Evolutionary conservation across 305 asterid species (phyloP), one percentile per base, ranked within the genome.

Genomic region (Plantago rigida): DNA sequence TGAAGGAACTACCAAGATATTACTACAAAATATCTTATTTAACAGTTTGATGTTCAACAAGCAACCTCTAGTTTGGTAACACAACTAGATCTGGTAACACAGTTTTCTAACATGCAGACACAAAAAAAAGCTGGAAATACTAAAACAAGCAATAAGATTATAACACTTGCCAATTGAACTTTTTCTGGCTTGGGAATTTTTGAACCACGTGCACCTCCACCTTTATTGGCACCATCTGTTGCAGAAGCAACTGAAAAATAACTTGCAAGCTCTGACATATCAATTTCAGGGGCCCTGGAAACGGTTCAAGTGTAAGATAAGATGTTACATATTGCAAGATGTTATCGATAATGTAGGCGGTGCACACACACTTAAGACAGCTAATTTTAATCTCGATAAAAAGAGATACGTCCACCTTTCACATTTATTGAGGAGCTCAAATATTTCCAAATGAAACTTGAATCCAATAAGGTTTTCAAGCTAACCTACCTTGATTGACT

Each of bases 181-280:
- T 84, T 91, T 69, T 91, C 98, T 57, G 95, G 96, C 80, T 88
- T 91, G 79, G 77, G 83, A 61, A 84, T 77, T 72, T 91, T 91
- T 55, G 96, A 70, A 75, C 87, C 90, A 65, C 96, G 96, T 63
- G 81, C 65, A 41, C 73, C 82, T 74, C 89, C 93, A 56, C 74
- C 89, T 78, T 86, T 91, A 64, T 65, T 82, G 68, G 75, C 66
- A n/a, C 77, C 77, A 71, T 88, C 96, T 57, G 95, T 74, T 77
- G 87, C 82, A 70, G 98, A 86, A 70, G 96, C 98, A 67, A 89
- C 87, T 2, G 98, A 91, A 81, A 91, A 91, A 67, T 86, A 87
- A 85, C 89, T 91, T 81, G 88, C 95, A 72, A 91, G 96, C 88
- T 91, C 98, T 54, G 86, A 74, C 69, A 91, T 86, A 77, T 91